These are phyloP conservation scores for Colletotrichum acutatum DNA, from an alignment of 2,329 filamentous ascomycete genomes.

Conservation along the genomic window DNA sequence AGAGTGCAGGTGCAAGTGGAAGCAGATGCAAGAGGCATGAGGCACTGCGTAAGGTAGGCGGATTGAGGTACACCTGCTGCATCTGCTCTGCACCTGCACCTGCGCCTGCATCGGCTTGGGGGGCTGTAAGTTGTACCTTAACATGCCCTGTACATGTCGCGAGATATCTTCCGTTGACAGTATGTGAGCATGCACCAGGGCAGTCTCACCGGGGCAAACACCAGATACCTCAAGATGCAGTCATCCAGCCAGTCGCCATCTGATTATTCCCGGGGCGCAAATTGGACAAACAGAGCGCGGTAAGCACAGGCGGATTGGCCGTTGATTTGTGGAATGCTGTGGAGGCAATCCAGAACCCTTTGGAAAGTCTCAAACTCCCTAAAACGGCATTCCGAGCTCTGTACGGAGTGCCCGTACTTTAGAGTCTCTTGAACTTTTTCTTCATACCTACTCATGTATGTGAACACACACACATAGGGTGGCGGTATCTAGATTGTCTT, in stretches of 20 bases:
- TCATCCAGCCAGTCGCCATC: background rate
- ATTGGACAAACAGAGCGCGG: background rate
- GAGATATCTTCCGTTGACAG: background rate
- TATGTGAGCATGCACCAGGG: background rate
- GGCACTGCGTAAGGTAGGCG: background rate
- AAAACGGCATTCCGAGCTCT: background rate
- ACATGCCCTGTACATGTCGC: background rate
- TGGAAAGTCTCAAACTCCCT: background rate
- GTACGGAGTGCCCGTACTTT: background rate
- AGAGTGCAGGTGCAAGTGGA: background rate
- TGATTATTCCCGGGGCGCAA: background rate
- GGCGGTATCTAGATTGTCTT: background rate
- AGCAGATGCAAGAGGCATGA: background rate
- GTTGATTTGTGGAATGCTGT: background rate
- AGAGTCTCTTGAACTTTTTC: background rate
- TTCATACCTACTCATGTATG: background rate
- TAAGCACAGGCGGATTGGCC: background rate
- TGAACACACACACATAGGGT: background rate
- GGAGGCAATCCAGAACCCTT: background rate
- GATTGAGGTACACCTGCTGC: background rate
- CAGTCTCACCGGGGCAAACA: background rate
- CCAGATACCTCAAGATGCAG: background rate
- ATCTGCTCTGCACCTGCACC: background rate
- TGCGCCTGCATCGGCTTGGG: background rate
- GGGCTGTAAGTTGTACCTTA: background rate